Evolutionary conservation across 164 flowering plant genomes (phyloP).

Genomic region (Piper betle): DNA sequence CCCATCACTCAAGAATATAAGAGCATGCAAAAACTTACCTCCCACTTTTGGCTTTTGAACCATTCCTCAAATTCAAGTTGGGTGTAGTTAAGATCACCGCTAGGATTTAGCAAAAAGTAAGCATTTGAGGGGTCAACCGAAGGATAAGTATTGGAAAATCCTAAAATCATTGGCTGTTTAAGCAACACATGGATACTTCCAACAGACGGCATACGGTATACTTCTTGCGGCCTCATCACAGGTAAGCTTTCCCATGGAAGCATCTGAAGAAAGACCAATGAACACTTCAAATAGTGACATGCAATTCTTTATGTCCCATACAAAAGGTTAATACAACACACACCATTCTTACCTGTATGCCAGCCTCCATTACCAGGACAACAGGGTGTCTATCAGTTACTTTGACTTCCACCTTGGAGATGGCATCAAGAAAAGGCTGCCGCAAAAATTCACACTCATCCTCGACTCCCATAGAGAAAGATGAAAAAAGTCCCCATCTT

Average conservation of each 20-base stretch:
- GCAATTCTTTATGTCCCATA: too few species aligned
- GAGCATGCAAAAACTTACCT: conserved; percentile 31
- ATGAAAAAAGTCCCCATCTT: conserved; percentile 9
- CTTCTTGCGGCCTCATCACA: conserved; percentile 62
- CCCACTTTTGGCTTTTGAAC: conserved; percentile 61
- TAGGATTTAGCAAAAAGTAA: conserved; percentile 81
- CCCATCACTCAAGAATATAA: too few species aligned
- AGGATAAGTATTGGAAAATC: conserved; percentile 31
- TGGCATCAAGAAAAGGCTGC: conserved; percentile 36
- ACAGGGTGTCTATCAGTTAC: conserved; percentile 37
- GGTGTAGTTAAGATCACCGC: conserved; percentile 72
- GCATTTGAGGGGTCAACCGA: conserved; percentile 84
- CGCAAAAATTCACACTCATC: conserved; percentile 16
- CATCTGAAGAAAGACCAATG: conserved; percentile 43
- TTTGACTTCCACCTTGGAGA: conserved; percentile 24
- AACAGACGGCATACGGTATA: conserved; percentile 93
- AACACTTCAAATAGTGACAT: not conserved
- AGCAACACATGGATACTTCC: conserved; percentile 45
- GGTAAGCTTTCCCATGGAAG: conserved; percentile 97
- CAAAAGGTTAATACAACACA: not conserved
- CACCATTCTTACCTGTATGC: conserved; percentile 72
- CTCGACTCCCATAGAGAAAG: conserved; percentile 14
- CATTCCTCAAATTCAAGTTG: conserved; percentile 80
- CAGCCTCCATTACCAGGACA: conserved; percentile 65
- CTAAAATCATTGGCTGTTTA: conserved; percentile 21